Base-by-base conservation (phyloP, 1,284 basidiomycete genomes). In the Anthracocystis panici-leucophaei region DNA sequence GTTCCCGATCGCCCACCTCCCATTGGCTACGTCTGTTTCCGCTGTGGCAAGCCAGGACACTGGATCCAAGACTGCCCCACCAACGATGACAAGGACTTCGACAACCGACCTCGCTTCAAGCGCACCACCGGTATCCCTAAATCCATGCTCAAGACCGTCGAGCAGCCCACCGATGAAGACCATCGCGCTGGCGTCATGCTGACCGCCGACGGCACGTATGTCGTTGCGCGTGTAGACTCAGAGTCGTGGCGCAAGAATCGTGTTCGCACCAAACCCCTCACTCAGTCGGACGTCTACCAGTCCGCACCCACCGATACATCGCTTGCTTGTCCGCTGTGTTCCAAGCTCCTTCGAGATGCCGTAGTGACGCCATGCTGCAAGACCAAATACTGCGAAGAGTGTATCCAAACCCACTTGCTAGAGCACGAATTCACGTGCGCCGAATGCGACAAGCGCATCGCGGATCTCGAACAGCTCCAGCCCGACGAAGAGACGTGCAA, bases 61-160 rank as follows among this genome's bases (percentile, higher is more conserved):
- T 99, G 97, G 97, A 99, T 99, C 77, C 96, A 99, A 85, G 94
- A 97, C 77, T 99, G 97, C 84, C 97, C 97, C 0, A 97, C 94
- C 4, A 98, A 98, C 85, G 94, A 93, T 79, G 94, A 99, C 85
- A 92, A 93, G 40, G 93, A 95, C 38, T 97, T 91, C 77, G 94
- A 97, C 86, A 93, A 98, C 81, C 89, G 93, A 66, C 96, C 96
- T 57, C 91, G 95, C 31, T 95, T 98, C 85, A 98, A 98, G 85
- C 90, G 97, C 57, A 98, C 97, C 3, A 99, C 97, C 5, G 97
- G 97, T 87, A 97, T 97, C 70, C 97, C 97, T 10, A 91, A 95
- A 75, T 96, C 93, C 82, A 97, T 99, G 90, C 88, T 99, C 58
- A 96, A 97, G 86, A 93, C 94, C 1, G 94, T 99, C 23, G 95